Evolutionary conservation across 805 yeast genomes (phyloP), one percentile per base, ranked within the genome.

Genomic region (Tetrapisispora iriomotensis): DNA sequence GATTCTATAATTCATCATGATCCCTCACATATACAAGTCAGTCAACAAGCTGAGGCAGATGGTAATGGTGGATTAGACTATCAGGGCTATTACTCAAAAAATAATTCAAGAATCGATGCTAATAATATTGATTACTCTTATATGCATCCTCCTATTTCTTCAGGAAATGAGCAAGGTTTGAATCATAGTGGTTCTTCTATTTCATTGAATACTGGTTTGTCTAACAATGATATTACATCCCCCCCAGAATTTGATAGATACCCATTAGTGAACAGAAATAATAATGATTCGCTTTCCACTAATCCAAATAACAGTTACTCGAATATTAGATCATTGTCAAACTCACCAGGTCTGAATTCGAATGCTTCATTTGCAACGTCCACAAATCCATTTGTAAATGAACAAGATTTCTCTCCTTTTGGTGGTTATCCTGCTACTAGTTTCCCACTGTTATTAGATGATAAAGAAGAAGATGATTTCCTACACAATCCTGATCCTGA

Each of bases 371-470:
- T 28, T 8, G 20, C 38, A 3, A 27, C 54, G 3, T 48, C 58
- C 8, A 27, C 28, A 17, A 26, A 21, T 4, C 32, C 61, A 65
- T 41, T 74, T 74, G 10, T 71, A 69, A 68, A 66, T 29, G 36
- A 33, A 24, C 36, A 33, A 9, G 92, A 82, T 53, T 79, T 79
- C 48, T 76, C 83, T 35, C 98, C 97, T 2, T 90, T 90, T 64
- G 98, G 97, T 38, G 97, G 97, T 12, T 90, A 85, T 61, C 98
- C 98, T 0, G 94, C 95, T 7, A 71, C 87, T n/a, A 78, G 86
- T 5, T 90, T 92, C 66, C 98, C 98, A 1, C 66, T 90, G 41
- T 80, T 75, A 50, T 78, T 92, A 46, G 96, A 90, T 44, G 97
- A 90, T 51, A 84, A 85, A 61, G 98, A 90, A 61, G 81, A 83